Base-by-base conservation (phyloP, 2,329 filamentous ascomycete genomes). In the Coccinonectria pachysandricola region DNA sequence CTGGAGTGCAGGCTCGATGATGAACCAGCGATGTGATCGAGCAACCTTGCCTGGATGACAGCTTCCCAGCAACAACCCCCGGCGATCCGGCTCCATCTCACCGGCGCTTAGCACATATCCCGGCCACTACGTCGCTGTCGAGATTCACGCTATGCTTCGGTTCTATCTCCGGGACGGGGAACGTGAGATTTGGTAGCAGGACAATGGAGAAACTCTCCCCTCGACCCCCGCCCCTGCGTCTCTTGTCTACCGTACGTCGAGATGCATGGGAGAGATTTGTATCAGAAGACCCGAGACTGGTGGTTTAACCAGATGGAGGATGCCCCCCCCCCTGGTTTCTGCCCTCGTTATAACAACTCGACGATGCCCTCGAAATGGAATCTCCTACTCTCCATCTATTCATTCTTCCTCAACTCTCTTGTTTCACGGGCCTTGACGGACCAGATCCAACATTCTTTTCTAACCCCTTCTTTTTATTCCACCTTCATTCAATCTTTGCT, bases 381-480 rank as follows among this genome's bases (percentile, higher is more conserved):
- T 15, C 16, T 23, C 7, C 23, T 12, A n/a, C 10, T 7, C 11
- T 18, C 23, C 12, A 14, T 29, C 15, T 31, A 15, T 16, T 27
- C 15, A 16, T 24, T 23, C 16, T 17, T 24, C 26, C n/a, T 32
- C 31, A 43, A 30, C 42, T 37, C 38, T 39, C 39, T 35, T 40
- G 35, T 36, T 37, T 43, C 37, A 42, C 34, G 44, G 44, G 46
- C 44, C 44, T 47, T 35, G 44, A 47, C 32, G 44, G 44, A 47
- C 44, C 44, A 47, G 42, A 47, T 44, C 27, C 33, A 37, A 35
- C 44, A 38, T 47, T 47, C 42, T 39, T 47, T 46, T 47, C 39
- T 45, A 41, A 39, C 42, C 36, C 30, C 26, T 24, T 31, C 35
- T 43, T 42, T 45, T 43, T 42, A 31, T 33, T 34, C n/a, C 37